Conservation (phyloP, 2,329 filamentous ascomycete genomes). For the Hawksworthiomyces lignivorus region DNA sequence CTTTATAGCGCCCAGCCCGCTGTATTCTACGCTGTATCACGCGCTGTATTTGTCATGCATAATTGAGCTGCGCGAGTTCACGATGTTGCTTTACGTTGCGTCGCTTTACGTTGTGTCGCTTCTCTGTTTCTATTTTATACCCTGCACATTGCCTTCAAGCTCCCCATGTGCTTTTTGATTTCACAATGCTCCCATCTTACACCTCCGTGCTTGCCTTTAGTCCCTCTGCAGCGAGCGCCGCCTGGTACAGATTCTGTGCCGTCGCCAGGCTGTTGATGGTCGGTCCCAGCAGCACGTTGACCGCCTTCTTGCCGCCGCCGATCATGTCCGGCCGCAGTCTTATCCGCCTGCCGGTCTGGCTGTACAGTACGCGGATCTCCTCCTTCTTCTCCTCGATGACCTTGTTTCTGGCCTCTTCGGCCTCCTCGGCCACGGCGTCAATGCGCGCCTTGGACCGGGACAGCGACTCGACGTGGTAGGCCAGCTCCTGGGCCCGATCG, state of each 20-base stretch:
- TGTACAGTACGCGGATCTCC: conserved; percentile 62
- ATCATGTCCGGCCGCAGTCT: conserved; percentile 61
- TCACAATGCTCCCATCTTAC: background rate
- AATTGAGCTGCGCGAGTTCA: too few species aligned
- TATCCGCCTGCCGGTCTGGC: conserved; percentile 66
- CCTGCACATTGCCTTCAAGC: too few species aligned
- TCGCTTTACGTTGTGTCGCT: too few species aligned
- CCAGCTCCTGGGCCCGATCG: conserved; percentile 70
- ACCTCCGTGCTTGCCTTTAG: conserved; percentile 15
- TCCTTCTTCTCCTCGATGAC: conserved; percentile 59
- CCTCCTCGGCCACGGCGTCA: conserved; percentile 68
- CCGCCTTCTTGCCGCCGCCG: conserved; percentile 67
- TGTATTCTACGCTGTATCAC: too few species aligned
- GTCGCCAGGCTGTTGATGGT: conserved; percentile 62
- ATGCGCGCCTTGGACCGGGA: conserved; percentile 71
- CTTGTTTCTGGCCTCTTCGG: conserved; percentile 65
- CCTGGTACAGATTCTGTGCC: conserved; percentile 39
- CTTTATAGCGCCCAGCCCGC: too few species aligned
- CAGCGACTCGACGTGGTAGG: conserved; percentile 75
- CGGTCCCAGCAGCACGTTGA: conserved; percentile 68
- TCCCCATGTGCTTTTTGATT: too few species aligned
- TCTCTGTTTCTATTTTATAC: too few species aligned
- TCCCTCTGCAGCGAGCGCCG: conserved; percentile 17
- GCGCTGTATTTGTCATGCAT: too few species aligned
- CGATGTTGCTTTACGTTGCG: too few species aligned